Conservation (phyloP, 768 basidiomycete genomes). For the Russula abietina region DNA sequence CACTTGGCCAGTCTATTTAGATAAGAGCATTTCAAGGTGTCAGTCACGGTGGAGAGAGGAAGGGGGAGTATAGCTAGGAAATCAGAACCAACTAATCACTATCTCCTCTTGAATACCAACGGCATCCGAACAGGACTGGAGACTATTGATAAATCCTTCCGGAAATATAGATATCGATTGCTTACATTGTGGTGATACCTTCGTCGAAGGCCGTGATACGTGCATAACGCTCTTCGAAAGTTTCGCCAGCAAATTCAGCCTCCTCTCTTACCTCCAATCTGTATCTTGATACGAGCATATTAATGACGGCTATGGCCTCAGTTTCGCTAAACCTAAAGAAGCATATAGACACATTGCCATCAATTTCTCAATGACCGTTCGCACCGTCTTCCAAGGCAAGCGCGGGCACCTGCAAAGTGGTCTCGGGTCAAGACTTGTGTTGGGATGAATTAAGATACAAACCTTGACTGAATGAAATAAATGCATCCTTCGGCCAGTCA, state of each 20-base stretch:
- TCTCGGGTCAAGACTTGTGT: not conserved
- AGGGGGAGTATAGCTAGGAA: no score
- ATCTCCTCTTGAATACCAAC: constrained; percentile 19
- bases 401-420: not conserved
- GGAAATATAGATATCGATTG: not conserved
- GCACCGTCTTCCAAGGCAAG: not conserved
- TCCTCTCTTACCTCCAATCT: constrained; percentile 47
- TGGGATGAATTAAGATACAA: not conserved
- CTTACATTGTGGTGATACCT: constrained; percentile 10
- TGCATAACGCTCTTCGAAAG: constrained; percentile 39
- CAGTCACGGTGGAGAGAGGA: no score
- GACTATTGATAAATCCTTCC: no score
- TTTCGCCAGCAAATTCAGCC: constrained; percentile 40
- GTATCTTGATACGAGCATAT: constrained; percentile 41
- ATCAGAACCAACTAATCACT: no score
- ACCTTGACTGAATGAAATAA: constrained; percentile 31
- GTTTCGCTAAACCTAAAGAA: no score
- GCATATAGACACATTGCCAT: no score
- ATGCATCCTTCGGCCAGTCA: constrained; percentile 33
- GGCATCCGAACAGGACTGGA: constrained; percentile 23
- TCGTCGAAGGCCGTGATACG: constrained; percentile 5
- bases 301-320: constrained; percentile 42
- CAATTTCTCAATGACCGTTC: not conserved
- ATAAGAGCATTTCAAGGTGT: no score
- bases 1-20: no score